Conservation (phyloP, 352 stramenopile species). For the Thalassiosira allenii region DNA sequence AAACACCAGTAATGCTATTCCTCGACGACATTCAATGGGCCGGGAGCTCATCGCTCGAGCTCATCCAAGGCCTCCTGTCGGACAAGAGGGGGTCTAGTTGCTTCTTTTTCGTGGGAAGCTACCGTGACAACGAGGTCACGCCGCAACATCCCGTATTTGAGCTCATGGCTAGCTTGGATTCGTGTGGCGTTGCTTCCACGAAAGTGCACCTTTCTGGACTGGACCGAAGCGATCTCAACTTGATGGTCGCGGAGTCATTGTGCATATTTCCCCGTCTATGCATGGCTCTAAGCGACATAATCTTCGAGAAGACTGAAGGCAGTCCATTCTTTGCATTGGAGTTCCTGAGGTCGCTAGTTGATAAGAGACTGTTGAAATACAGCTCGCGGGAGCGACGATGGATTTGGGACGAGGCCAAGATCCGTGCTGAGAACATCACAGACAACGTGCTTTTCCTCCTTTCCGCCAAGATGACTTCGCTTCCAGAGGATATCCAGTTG, state of each 20-base stretch:
- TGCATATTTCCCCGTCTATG: conserved; percentile 19
- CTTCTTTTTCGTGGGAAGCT: conserved; percentile 65
- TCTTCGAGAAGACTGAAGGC: conserved; percentile 32
- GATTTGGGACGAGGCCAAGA: conserved; percentile 24
- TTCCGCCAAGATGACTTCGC: conserved; percentile 33
- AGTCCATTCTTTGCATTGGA: conserved; percentile 39
- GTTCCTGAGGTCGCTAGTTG: conserved; percentile 27
- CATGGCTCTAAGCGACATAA: conserved; percentile 19
- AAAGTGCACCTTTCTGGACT: conserved; percentile 5
- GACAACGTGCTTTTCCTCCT: conserved; percentile 52
- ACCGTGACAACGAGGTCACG: conserved; percentile 56
- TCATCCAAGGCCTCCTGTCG: conserved; percentile 49
- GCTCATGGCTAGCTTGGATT: conserved; percentile 37
- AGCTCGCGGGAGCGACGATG: conserved; percentile 12
- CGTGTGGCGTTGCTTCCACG: conserved; percentile 3
- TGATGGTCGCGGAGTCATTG: conserved; percentile 22
- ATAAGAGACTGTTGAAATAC: conserved; percentile 17
- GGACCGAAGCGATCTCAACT: conserved; percentile 14
- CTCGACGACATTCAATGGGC: conserved; percentile 67
- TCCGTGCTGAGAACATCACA: conserved; percentile 30
- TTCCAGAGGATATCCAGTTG: conserved; percentile 33
- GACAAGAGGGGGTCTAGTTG: conserved; percentile 40
- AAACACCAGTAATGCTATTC: conserved; percentile 49
- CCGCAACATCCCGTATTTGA: conserved; percentile 47
- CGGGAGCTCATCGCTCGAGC: conserved; percentile 7